Percentiles rank a stretch among this genome's conserved stretches.
These are phyloP conservation scores for Papiliotrema flavescens DNA, from an alignment of 1,284 basidiomycete species.

Conservation along the genomic window DNA sequence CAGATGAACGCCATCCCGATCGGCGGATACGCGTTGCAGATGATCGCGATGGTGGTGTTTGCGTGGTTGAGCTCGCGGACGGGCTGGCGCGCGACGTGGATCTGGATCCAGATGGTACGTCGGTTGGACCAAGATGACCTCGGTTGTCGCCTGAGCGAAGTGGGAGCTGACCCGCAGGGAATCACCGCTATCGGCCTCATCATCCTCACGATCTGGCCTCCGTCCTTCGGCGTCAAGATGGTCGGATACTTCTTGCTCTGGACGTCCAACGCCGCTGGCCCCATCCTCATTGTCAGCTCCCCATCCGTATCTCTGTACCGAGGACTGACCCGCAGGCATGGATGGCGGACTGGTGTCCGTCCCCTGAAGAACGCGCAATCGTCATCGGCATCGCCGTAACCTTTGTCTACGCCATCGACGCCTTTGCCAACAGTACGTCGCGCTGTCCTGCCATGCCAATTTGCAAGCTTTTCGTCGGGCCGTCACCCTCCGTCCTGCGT, in stretches of 20 bases:
- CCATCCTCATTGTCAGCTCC: conserved; percentile 16
- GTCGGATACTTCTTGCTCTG: conserved; percentile 28
- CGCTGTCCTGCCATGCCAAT: neutral
- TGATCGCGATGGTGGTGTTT: conserved; percentile 27
- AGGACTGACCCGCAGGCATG: conserved; percentile 15
- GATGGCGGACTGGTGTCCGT: conserved; percentile 27
- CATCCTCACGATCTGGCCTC: conserved; percentile 24
- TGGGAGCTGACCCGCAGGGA: neutral
- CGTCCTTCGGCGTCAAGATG: conserved; percentile 24
- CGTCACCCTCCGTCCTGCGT: too few species aligned
- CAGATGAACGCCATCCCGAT: conserved; percentile 55
- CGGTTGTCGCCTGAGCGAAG: neutral
- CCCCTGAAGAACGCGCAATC: conserved; percentile 24
- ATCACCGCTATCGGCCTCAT: conserved; percentile 21
- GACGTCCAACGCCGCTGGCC: conserved; percentile 23
- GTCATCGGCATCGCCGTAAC: conserved; percentile 24
- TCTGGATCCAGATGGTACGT: conserved; percentile 21
- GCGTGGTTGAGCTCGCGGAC: conserved; percentile 22
- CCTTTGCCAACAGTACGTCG: conserved; percentile 24
- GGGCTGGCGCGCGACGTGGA: conserved; percentile 19
- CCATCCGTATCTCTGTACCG: neutral
- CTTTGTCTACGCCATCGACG: conserved; percentile 22
- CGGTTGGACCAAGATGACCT: neutral
- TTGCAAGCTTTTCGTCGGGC: too few species aligned
- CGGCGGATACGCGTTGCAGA: conserved; percentile 40